Evolutionary conservation across 2,329 filamentous ascomycete genomes (phyloP), one percentile per base, ranked within the genome.

Genomic region (Diaporthe ilicicola): DNA sequence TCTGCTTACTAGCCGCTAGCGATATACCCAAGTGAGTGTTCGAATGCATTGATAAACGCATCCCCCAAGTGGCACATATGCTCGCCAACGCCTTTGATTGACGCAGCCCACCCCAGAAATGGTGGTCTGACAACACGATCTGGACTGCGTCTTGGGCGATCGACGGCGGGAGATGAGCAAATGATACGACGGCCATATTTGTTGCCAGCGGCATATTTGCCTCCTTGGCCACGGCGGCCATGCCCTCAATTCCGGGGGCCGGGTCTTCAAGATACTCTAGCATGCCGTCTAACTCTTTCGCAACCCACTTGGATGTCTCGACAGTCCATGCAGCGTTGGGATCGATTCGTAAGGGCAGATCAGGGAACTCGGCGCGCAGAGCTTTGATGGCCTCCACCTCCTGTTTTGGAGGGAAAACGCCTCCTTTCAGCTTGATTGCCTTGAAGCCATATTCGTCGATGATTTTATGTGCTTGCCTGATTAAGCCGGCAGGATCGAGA

Each of bases 1-100:
- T 12, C 2, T n/a, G 46, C 59, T 62, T 62, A 62, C 59, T 84
- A 46, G 82, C 82, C 3, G 81, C 82, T 9, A 84, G 77, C 1
- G 81, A 82, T 56, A 84, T 83, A 10, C 82, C 82, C 54, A 84
- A 67, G 44, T 84, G 82, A 15, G 81, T 83, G 72, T 84, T 84
- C 2, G 82, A 83, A 71, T 84, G 82, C 82, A 83, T 83, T 1
- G 81, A 82, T 0, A 84, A 78, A 0, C 81, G 74, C 74, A 84
- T 79, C 1, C 78, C 79, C 82, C 81, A 84, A 5, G 78, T 83
- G 7, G 77, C 75, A 59, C 81, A 82, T 37, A 82, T 83, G 15
- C 78, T 76, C 0, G 81, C 82, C 29, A 84, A 73, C 0, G 74
- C 78, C 70, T 84, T 82, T 0, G 82, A 83, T 62, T 78, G 81